Conservation (phyloP, 2,329 filamentous ascomycete genomes). For the Pestalotiopsis sp. region DNA sequence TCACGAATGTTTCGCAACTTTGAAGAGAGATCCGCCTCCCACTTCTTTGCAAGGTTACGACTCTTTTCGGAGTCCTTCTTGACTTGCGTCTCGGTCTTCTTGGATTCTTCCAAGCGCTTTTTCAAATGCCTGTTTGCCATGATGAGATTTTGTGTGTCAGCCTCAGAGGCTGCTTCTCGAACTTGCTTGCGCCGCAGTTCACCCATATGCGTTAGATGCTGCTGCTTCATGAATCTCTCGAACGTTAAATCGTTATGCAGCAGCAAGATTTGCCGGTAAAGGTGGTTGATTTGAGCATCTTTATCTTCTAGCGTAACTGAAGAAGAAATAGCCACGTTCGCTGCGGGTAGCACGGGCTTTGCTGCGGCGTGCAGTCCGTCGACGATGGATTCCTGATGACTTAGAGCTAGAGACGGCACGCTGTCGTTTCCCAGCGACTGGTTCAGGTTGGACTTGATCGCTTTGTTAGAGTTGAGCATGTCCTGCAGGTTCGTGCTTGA, state of each 20-base stretch:
- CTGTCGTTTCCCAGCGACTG: slow-evolving; percentile 62
- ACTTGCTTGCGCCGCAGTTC: slow-evolving; percentile 76
- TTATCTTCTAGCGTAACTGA: slow-evolving; percentile 15
- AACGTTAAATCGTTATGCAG: slow-evolving; percentile 82
- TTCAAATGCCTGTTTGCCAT: slow-evolving; percentile 76
- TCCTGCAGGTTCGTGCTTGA: slow-evolving; percentile 63
- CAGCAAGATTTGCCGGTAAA: slow-evolving; percentile 76
- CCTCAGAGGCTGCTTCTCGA: slow-evolving; percentile 76
- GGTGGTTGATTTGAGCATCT: slow-evolving; percentile 43
- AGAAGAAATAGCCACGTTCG: slow-evolving; percentile 30
- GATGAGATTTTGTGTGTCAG: slow-evolving; percentile 80
- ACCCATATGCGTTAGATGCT: slow-evolving; percentile 81
- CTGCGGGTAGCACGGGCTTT: slow-evolving; percentile 28
- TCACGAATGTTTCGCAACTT: slow-evolving; percentile 70
- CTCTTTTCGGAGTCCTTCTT: slow-evolving; percentile 74
- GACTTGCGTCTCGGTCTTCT: slow-evolving; percentile 69
- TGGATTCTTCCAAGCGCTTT: slow-evolving; percentile 72
- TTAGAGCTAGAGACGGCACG: slow-evolving; percentile 54
- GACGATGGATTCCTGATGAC: slow-evolving; percentile 48
- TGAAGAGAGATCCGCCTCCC: slow-evolving; percentile 71
- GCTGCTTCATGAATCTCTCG: slow-evolving; percentile 81
- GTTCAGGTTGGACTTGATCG: slow-evolving; percentile 57
- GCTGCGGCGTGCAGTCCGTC: slow-evolving; percentile 39
- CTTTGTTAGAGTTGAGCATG: slow-evolving; percentile 62
- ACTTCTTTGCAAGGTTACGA: slow-evolving; percentile 74